Evolutionary conservation across 1,284 basidiomycete genomes (phyloP), one percentile per base, ranked within the genome.

Genomic region (Grifola frondosa): DNA sequence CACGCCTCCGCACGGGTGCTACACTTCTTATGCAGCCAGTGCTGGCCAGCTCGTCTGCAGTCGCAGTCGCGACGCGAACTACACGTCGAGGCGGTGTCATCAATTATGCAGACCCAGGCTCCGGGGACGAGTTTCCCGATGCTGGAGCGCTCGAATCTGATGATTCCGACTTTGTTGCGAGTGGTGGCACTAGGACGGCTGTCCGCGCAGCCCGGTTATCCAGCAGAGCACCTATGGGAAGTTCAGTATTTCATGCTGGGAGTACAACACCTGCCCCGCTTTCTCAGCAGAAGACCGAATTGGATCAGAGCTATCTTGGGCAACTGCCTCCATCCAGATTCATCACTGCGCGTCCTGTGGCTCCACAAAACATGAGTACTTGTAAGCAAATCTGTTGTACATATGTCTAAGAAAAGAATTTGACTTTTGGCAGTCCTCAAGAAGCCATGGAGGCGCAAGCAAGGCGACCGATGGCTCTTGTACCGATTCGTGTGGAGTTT

Each of bases 401-500:
- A n/a, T n/a, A n/a, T n/a, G n/a, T 32, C 19, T 45, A 13, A 48
- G 6, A 20, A 8, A 16, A 16, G 22, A 8, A 15, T 7, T 29
- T 38, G 11, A 30, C 15, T 23, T 16, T 5, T 11, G n/a, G 15
- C 58, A 92, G 89, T 33, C 66, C 85, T 1, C 74, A 78, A 42
- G 82, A 89, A 21, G 66, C 73, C n/a, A 62, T 93, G 25, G 77
- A 84, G 31, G 62, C 63, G 10, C 82, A 89, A 59, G 86, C 88
- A 1, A 63, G 72, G 34, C 76, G 74, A 48, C 76, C 81, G 19
- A 78, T 87, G 5, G 72, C 85, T 3, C 79, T 96, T 20, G 82
- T 98, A 4, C 96, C 96, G 8, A 91, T 99, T 51, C 87, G 91
- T 35, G 87, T 99, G 46, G 95, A 98, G 59, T 84, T 97, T 54